Evolutionary conservation across 768 basidiomycete genomes (phyloP).

Genomic region (Zangia roseola): DNA sequence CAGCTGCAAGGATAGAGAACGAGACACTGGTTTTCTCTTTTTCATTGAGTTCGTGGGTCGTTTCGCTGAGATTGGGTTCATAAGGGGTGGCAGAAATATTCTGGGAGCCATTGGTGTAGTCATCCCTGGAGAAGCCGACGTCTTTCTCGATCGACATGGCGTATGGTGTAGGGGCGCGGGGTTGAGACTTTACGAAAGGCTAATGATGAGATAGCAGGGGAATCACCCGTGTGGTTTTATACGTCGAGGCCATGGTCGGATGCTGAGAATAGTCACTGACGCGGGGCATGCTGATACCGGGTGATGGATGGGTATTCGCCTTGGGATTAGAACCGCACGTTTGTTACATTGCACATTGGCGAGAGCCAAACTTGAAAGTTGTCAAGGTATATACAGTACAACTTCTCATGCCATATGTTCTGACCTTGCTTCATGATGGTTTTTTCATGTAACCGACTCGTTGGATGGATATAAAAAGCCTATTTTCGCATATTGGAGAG

Average conservation of each 20-base stretch:
- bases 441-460: no score
- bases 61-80: constrained; percentile 16
- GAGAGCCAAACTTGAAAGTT: no score
- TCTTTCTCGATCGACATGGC: constrained; percentile 24
- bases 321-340: no score
- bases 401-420: no score
- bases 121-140: constrained; percentile 2
- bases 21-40: constrained; percentile 53
- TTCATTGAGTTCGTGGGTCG: constrained; percentile 16
- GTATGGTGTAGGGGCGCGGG: neutral
- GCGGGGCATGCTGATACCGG: no score
- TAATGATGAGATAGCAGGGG: neutral
- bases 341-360: no score
- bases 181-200: neutral
- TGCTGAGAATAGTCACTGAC: neutral
- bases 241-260: constrained; percentile 19
- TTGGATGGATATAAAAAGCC: no score
- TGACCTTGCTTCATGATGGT: no score
- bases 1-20: constrained; percentile 62
- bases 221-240: constrained; percentile 15
- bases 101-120: constrained; percentile 3
- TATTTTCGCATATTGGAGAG: no score
- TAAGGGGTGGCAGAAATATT: constrained; percentile 20
- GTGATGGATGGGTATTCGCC: no score
- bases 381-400: no score